phyloP scores from a whole-genome alignment of 169 alveolate species.

The Cryptosporidium felis region DNA sequence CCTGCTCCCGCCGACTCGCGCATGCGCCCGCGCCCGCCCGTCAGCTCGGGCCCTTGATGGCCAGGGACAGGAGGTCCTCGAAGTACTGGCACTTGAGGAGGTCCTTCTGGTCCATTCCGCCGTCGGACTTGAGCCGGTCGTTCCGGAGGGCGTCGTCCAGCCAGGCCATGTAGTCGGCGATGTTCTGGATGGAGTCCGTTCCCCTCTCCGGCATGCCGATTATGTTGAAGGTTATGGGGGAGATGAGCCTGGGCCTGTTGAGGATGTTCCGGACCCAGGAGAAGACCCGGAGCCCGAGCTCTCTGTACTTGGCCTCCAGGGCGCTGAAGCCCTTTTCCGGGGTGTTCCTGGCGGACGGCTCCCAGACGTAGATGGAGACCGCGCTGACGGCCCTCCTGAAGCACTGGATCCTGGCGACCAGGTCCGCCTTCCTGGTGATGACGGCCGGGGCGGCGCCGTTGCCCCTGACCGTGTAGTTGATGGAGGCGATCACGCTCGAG shows the following conservation, averaged over 20 bases:
- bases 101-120: conserved; percentile 56
- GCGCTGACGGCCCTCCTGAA: conserved; percentile 55
- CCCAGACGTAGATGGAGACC: conserved; percentile 50
- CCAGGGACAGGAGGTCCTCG: conserved; percentile 33
- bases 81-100: conserved; percentile 27
- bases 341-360: conserved; percentile 19
- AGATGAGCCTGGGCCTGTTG: conserved; percentile 42
- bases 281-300: conserved; percentile 23
- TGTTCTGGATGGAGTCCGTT: neutral
- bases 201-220: conserved; percentile 68
- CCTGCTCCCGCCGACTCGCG: too few relatives aligned
- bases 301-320: conserved; percentile 6
- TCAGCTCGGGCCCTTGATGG: conserved; percentile 10
- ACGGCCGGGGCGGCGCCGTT: neutral
- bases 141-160: conserved; percentile 54
- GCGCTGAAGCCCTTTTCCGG: neutral
- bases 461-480: conserved; percentile 17
- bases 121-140: conserved; percentile 24
- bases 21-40: too few relatives aligned
- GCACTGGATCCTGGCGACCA: conserved; percentile 59
- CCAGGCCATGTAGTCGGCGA: conserved; percentile 49
- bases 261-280: conserved; percentile 50
- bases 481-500: conserved; percentile 5
- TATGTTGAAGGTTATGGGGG: conserved; percentile 32
- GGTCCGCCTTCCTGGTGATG: conserved; percentile 15